Conservation (phyloP, 805 yeast genomes). For the Yueomyces sinensis region DNA sequence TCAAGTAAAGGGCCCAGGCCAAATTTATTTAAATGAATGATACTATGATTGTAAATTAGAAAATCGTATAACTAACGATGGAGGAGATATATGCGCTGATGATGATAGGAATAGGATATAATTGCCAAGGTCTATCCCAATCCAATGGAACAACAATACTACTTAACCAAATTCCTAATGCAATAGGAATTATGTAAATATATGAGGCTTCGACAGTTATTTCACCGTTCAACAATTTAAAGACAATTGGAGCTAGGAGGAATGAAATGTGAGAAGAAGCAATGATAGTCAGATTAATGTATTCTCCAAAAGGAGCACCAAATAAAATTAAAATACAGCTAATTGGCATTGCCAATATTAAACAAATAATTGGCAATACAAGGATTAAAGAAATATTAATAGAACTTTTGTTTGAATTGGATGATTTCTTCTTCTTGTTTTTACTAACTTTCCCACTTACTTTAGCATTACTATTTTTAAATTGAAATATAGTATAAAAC, state of each 20-base stretch:
- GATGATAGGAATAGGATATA: slow-evolving; percentile 83
- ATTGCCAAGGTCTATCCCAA: slow-evolving; percentile 97
- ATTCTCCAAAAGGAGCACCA: slow-evolving; percentile 67
- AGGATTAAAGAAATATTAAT: background rate
- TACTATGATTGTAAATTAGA: too few relatives aligned
- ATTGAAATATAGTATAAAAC: background rate
- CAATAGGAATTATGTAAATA: slow-evolving; percentile 21
- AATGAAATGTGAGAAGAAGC: slow-evolving; percentile 49
- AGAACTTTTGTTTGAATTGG: background rate
- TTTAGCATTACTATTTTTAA: background rate
- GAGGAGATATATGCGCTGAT: slow-evolving; percentile 68
- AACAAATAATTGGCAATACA: background rate
- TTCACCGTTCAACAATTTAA: slow-evolving; percentile 41
- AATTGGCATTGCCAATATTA: slow-evolving; percentile 15
- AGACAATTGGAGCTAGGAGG: slow-evolving; percentile 49
- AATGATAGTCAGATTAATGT: slow-evolving; percentile 40
- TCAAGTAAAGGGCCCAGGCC: slow-evolving; percentile 22
- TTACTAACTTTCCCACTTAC: background rate
- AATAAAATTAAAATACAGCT: slow-evolving; percentile 37
- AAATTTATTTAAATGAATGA: slow-evolving; percentile 16
- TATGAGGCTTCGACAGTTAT: slow-evolving; percentile 32
- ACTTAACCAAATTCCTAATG: slow-evolving; percentile 80
- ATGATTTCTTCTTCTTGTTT: background rate
- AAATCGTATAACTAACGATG: slow-evolving; percentile 38
- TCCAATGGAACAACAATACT: slow-evolving; percentile 90